These are phyloP conservation scores for Populus euphratica DNA, from an alignment of 345 rosid genomes.

Conservation along the genomic window DNA sequence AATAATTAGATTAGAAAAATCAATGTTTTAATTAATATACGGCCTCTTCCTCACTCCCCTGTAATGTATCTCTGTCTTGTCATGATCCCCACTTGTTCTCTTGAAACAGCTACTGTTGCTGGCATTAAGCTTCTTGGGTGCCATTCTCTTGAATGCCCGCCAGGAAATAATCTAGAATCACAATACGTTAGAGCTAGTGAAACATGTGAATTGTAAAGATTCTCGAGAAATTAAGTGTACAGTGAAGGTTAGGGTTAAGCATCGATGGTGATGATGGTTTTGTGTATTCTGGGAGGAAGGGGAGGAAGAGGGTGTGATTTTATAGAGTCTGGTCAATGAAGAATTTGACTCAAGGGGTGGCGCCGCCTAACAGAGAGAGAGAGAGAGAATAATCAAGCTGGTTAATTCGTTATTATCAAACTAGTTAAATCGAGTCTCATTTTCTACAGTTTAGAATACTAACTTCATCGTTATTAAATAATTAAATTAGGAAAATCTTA, in stretches of 20 bases:
- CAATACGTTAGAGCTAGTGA: too few relatives aligned
- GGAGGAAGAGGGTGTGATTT: background rate
- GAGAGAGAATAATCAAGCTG: background rate
- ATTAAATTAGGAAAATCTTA: too few relatives aligned
- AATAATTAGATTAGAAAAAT: too few relatives aligned
- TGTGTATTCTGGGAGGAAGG: background rate
- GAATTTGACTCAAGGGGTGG: background rate
- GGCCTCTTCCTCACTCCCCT: slow-evolving; percentile 72
- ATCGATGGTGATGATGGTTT: too few relatives aligned
- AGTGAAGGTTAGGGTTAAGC: too few relatives aligned
- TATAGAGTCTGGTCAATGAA: slow-evolving; percentile 1
- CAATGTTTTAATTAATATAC: background rate
- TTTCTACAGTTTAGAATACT: too few relatives aligned
- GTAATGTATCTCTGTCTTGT: slow-evolving; percentile 36
- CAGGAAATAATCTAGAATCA: background rate
- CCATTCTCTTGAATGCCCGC: slow-evolving; percentile 20
- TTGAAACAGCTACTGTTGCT: background rate
- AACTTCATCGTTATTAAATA: too few relatives aligned
- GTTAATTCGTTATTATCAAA: too few relatives aligned
- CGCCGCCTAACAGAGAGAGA: too few relatives aligned
- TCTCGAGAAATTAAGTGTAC: too few relatives aligned
- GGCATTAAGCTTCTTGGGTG: slow-evolving; percentile 24
- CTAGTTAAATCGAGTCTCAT: too few relatives aligned
- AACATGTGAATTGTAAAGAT: too few relatives aligned
- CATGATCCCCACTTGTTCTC: background rate